These are phyloP conservation scores for Phytophthora ohioensis DNA, from an alignment of 352 stramenopile genomes.

Conservation along the genomic window DNA sequence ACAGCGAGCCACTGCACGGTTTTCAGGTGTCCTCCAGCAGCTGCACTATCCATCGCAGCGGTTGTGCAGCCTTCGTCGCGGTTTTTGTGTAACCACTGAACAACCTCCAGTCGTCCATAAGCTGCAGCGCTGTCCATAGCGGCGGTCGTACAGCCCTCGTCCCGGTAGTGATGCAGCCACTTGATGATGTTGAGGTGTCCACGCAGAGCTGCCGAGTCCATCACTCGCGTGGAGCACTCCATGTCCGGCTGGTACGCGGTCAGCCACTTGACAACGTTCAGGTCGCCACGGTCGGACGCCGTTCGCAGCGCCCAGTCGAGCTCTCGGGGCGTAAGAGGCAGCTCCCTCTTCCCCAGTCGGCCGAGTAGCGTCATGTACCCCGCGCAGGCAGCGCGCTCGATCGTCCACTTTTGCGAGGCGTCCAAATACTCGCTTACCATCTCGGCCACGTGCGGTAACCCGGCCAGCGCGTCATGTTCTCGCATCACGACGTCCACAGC, in stretches of 20 bases:
- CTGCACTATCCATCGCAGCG: constrained; percentile 77
- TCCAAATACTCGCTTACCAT: constrained; percentile 67
- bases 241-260: constrained; percentile 62
- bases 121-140: constrained; percentile 83
- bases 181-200: constrained; percentile 76
- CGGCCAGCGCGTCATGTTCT: constrained; percentile 55
- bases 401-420: constrained; percentile 63
- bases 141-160: constrained; percentile 77
- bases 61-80: constrained; percentile 74
- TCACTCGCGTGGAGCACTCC: constrained; percentile 69
- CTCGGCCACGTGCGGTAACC: constrained; percentile 53
- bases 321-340: constrained; percentile 53
- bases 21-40: constrained; percentile 71
- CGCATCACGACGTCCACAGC: constrained; percentile 54
- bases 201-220: constrained; percentile 81
- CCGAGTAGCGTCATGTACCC: constrained; percentile 66
- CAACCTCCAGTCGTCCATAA: constrained; percentile 71
- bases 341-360: constrained; percentile 48
- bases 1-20: constrained; percentile 70
- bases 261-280: constrained; percentile 72
- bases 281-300: constrained; percentile 73
- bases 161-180: constrained; percentile 73
- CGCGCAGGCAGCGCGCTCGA: constrained; percentile 60
- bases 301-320: constrained; percentile 76
- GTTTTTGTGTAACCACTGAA: constrained; percentile 78